Evolutionary conservation across 192 early-diverging fungal genomes (phyloP), one percentile per base, ranked within the genome.

Genomic region (Linnemannia zychae): DNA sequence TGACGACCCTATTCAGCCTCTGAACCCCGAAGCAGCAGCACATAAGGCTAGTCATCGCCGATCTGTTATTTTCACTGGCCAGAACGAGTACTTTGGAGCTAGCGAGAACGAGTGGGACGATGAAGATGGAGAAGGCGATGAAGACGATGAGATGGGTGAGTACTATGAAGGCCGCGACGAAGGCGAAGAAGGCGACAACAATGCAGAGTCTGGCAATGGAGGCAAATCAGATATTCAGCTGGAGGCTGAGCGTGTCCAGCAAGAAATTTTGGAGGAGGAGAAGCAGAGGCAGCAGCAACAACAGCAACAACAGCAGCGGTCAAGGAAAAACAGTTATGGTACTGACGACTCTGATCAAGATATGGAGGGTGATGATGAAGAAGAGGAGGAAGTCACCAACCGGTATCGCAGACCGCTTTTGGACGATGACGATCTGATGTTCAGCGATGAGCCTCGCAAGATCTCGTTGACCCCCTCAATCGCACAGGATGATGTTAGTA

Each of bases 381-480:
- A 77, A 6, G 78, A 81, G 53, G 89, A 86, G 3, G 33, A 63
- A 17, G 50, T 75, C 36, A 81, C 47, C 52, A 89, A 74, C n/a
- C 63, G 12, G 28, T 73, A 79, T 44, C 77, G 83, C 28, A 63
- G 78, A 31, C 72, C 72, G 4, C 49, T 85, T 6, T 33, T 85
- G 49, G 83, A 85, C 47, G 83, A 79, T 16, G 83, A 85, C 28
- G 83, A 85, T 12, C 74, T 85, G 0, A 20, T 79, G 74, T 76
- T 79, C 38, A 76, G 49, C n/a, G 75, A 79, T 40, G 90, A 91
- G 71, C 89, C 90, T 0, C 89, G 89, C 57, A 90, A 90, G 74
- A 89, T 91, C 31, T 91, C 90, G 4, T 78, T 91, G 18, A 91
- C 90, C 17, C 90, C 90, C 1, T 81, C 86, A 5, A 88, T 89